Evolutionary conservation across 2,329 filamentous ascomycete species (phyloP), one percentile per base, ranked within the genome.

Genomic region (Aureobasidium leucospermi): DNA sequence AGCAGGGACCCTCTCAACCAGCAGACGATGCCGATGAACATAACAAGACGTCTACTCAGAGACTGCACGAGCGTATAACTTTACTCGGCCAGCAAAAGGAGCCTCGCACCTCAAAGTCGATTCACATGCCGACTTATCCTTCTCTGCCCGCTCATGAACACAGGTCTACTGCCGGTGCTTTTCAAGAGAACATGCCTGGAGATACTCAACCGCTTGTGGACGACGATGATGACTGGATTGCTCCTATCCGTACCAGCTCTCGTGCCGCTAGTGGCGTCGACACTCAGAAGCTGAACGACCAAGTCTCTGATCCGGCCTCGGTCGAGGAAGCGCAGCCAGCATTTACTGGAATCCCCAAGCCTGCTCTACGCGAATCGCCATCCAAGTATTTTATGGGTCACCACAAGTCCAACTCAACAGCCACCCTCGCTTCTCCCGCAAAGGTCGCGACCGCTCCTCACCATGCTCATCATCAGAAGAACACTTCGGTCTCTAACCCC

Each of bases 1-100:
- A 78, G 39, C 79, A 83, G n/a, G 79, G 84, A 38, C 46, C 53
- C 39, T 32, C 38, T 15, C 56, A 59, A 16, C 36, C 43, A 10
- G 57, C 34, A 1, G 80, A 80, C 45, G 78, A 79, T 32, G 79
- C 81, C 6, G 82, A 79, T 65, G 73, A 81, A 2, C 87, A 93
- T 68, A 90, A 85, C 73, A 95, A 95, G 71, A 92, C 90, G 0
- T 95, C 94, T n/a, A 96, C 94, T 0, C 92, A 97, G 71, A 82
- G 89, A 45, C 79, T 99, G 15, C 91, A 96, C 65, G 93, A 97
- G 67, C 90, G 92, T 67, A 97, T 99, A 67, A 96, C 86, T 63
- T 83, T 86, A 79, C 79, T 88, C 41, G 82, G 81, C 38, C 78
- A 85, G 73, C 75, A 81, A 62, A 71, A 76, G 68, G 70, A 78